A percentile compares a stretch with the other conserved stretches of the same genome.
Conservation (phyloP, 306 rosid species). For the Lithocarpus polystachyus region DNA sequence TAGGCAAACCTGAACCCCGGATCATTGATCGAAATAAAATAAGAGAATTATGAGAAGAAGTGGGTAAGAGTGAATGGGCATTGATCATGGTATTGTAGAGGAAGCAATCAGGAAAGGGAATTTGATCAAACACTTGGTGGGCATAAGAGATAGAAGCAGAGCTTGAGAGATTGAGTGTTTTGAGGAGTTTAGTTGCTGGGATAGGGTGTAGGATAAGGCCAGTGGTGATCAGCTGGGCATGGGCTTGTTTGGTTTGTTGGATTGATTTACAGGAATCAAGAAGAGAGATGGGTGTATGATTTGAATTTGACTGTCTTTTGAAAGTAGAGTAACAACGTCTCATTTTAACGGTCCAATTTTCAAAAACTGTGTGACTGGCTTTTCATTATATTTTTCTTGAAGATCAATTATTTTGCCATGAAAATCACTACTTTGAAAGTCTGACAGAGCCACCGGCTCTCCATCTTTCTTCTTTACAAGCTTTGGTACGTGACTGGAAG, state of each 20-base stretch:
- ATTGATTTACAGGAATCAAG: conserved; percentile 50
- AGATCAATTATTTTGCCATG: too few species aligned
- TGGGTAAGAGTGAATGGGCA: conserved; percentile 36
- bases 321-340: conserved; percentile 31
- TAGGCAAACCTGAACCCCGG: conserved; percentile 26
- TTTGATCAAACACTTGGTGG: conserved; percentile 50
- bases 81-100: conserved; percentile 57
- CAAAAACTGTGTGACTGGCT: neutral
- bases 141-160: conserved; percentile 43
- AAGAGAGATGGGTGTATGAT: conserved; percentile 24
- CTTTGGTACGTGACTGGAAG: too few species aligned
- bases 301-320: conserved; percentile 15
- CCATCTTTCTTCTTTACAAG: too few species aligned
- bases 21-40: conserved; percentile 25
- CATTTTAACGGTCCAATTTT: conserved; percentile 26
- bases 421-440: too few species aligned
- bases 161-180: conserved; percentile 20
- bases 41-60: conserved; percentile 36
- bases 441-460: too few species aligned
- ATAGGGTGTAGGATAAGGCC: conserved; percentile 37
- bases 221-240: conserved; percentile 46
- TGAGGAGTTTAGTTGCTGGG: conserved; percentile 41
- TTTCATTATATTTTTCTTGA: too few species aligned
- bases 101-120: conserved; percentile 51
- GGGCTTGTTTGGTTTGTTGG: conserved; percentile 47